A percentile compares a stretch with the other conserved stretches of the same genome.
phyloP scores from a whole-genome alignment of 805 yeast genomes.

The Saccharomycodes ludwigii region DNA sequence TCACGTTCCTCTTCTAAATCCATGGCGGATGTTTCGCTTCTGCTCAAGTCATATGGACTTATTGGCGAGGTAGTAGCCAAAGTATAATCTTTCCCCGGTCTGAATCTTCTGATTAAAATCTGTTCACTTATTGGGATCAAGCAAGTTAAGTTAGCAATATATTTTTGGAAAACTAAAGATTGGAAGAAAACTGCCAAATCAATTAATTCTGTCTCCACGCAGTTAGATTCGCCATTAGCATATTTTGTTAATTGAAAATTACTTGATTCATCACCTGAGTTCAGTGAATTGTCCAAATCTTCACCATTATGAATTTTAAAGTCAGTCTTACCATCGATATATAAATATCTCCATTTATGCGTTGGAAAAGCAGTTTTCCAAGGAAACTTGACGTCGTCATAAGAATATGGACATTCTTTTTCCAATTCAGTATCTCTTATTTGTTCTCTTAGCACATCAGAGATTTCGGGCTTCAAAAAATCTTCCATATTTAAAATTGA shows the following conservation, averaged over 20 bases:
- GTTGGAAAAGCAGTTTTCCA: conserved; percentile 94
- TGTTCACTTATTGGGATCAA: conserved; percentile 53
- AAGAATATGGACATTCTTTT: conserved; percentile 41
- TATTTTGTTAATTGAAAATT: conserved; percentile 33
- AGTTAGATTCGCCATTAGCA: conserved; percentile 13
- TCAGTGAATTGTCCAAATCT: conserved; percentile 23
- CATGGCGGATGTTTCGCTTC: conserved; percentile 4
- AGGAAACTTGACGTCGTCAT: conserved; percentile 47
- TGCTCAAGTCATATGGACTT: conserved; percentile 25
- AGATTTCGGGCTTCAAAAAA: conserved; percentile 46
- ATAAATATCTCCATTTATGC: conserved; percentile 79
- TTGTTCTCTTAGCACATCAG: conserved; percentile 31
- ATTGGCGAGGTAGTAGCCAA: conserved; percentile 53
- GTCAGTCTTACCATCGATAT: conserved; percentile 52
- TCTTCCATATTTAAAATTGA: conserved; percentile 57
- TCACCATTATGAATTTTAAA: conserved; percentile 19
- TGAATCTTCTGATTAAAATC: conserved; percentile 67
- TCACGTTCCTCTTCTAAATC: conserved; percentile 20
- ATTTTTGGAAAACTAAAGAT: conserved; percentile 52
- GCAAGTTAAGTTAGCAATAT: conserved; percentile 53
- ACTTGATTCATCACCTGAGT: conserved; percentile 9
- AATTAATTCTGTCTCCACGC: conserved; percentile 29
- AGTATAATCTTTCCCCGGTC: conserved; percentile 92
- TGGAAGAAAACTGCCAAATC: conserved; percentile 47
- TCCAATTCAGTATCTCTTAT: conserved; percentile 52